Conservation (phyloP, 2,329 filamentous ascomycete species). For the Aspergillus neotritici region DNA sequence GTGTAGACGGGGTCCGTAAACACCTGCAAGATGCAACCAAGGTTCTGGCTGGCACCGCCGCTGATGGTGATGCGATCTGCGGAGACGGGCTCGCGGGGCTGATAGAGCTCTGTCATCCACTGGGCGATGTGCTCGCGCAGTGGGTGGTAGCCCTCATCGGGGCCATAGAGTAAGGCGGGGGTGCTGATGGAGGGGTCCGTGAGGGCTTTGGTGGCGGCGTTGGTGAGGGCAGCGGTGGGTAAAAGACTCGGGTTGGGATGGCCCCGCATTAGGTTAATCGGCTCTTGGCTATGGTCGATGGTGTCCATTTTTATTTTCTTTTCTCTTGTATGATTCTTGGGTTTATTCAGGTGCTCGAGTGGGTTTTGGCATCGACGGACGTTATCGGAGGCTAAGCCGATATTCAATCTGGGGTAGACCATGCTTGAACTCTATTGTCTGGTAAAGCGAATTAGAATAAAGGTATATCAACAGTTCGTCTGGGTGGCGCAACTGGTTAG, state of each 20-base stretch:
- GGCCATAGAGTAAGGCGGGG: constrained; percentile 70
- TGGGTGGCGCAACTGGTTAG: no score
- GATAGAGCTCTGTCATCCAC: constrained; percentile 66
- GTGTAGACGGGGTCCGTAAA: constrained; percentile 77
- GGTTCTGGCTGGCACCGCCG: constrained; percentile 76
- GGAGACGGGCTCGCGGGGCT: constrained; percentile 37
- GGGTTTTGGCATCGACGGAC: neutral
- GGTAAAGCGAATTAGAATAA: no score
- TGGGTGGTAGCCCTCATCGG: constrained; percentile 68
- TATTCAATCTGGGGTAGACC: no score
- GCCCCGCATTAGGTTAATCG: constrained; percentile 42
- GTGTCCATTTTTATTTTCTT: neutral
- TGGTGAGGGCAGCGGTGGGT: constrained; percentile 57
- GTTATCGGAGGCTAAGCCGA: neutral
- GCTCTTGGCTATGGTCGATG: neutral
- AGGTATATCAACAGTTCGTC: no score
- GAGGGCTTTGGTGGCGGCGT: constrained; percentile 58
- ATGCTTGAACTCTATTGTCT: no score
- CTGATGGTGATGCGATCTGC: constrained; percentile 68
- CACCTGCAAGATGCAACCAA: constrained; percentile 70
- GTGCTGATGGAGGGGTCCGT: constrained; percentile 53
- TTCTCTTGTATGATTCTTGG: neutral
- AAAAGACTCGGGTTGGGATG: constrained; percentile 56
- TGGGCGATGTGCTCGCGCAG: constrained; percentile 61
- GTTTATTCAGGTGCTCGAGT: no score